Evolutionary conservation across 2,329 filamentous ascomycete genomes (phyloP), one percentile per base, ranked within the genome.

Genomic region (Aspergillus sp.): DNA sequence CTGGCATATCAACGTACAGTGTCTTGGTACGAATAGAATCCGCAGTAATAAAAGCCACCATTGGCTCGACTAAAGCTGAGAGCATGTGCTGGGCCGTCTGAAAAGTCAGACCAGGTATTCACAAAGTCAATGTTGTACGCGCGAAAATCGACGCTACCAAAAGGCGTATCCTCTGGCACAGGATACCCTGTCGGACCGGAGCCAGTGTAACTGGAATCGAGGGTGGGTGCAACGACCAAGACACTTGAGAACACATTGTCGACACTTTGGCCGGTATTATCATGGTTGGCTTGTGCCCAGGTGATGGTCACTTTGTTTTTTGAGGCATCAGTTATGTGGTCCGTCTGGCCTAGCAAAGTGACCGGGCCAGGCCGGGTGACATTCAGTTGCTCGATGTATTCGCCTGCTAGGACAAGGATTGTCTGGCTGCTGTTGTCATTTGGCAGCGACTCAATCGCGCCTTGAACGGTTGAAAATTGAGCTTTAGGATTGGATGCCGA

Each of bases 1-100:
- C 8, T 4, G 17, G 15, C 3, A n/a, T 41, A 9, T 12, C 8
- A 39, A 56, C 61, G 17, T 66, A 73, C 84, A 7, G 87, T 90
- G 61, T 90, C 87, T 71, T 89, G 87, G 65, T 86, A 89, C 57
- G 82, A 86, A 66, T 87, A 86, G 64, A 89, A 84, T 0, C 86
- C 84, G 47, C 83, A 86, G 47, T 82, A 83, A 68, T 89, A 90
- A 67, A 90, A 89, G 0, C 85, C 85, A 0, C 84, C 81, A 66
- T 89, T 89, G 0, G 87, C 85, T 45, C 84, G 82, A 60, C 82
- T 84, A 5, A 88, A 77, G 17, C 82, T 84, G 6, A 89, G 66
- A 0, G 87, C 86, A 41, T 88, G 79, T 3, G 82, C 78, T 0
- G 86, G 87, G 0, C 85, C 85, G 37, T 78, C 78, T 2, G 81